Base-by-base conservation (phyloP, 2,329 filamentous ascomycete genomes). In the Teratosphaeria nubilosa region DNA sequence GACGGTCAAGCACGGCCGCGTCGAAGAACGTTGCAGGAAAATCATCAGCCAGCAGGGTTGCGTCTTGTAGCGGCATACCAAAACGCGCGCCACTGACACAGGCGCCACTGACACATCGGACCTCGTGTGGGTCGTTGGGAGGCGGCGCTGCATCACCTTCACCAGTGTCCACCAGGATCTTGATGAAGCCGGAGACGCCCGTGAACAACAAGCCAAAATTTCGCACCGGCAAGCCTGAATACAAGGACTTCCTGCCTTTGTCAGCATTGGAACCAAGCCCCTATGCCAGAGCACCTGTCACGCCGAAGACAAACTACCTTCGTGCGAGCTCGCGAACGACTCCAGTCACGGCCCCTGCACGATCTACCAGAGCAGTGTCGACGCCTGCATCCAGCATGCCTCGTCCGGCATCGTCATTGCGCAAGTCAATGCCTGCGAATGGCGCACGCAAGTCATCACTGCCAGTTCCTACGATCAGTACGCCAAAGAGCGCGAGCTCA, bases 251-350 rank as follows among this genome's bases (percentile, higher is more conserved):
- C 58, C 61, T 67, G 0, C 70, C 71, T 45, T 63, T 72, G 2
- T 69, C 69, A 6, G 63, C 66, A 1, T 65, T 66, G 50, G 70
- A 73, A 58, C 70, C 71, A 20, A 69, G 68, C 3, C 66, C 67
- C 1, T 71, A 72, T 56, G 68, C 70, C 14, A 72, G 70, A 56
- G 56, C 62, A 11, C 64, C 69, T 7, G 61, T 69, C 11, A 66
- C 66, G 7, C 66, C 67, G 20, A 68, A 69, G 59, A 63, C 61
- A 27, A 63, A 65, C 58, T 67, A 63, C 61, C 60, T 67, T 11
- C 59, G 68, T 50, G 61, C 66, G 14, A n/a, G 41, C 41, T 48
- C 41, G 20, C 41, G 27, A 7, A 30, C 53, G 20, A 52, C 51
- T 10, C 37, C 54, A 16, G 50, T 53, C 30, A 34, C 56, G 7